phyloP scores from a whole-genome alignment of 1,139 yeast species.

The Candida sp. region DNA sequence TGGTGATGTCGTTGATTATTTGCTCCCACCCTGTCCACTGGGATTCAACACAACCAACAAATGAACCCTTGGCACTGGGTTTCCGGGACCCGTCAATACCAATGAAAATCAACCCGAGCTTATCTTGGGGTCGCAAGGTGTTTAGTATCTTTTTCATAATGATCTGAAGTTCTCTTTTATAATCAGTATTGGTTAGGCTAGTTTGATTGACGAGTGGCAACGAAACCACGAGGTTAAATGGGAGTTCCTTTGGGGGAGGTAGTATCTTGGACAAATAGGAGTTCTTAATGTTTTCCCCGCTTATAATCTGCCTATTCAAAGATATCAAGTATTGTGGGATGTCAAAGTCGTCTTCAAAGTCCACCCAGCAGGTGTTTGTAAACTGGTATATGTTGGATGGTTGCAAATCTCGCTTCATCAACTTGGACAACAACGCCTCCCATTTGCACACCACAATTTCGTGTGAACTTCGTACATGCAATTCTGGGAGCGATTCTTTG shows the following conservation, averaged over 20 bases:
- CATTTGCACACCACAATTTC: slow-evolving; percentile 47
- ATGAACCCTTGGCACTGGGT: slow-evolving; percentile 47
- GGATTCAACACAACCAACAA: slow-evolving; percentile 56
- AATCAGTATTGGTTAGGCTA: slow-evolving; percentile 34
- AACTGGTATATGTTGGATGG: slow-evolving; percentile 46
- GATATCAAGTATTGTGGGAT: slow-evolving; percentile 45
- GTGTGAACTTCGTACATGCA: slow-evolving; percentile 38
- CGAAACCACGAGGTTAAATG: slow-evolving; percentile 52
- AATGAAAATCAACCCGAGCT: slow-evolving; percentile 56
- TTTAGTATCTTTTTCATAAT: slow-evolving; percentile 30
- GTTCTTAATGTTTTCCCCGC: slow-evolving; percentile 38
- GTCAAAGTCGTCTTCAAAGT: slow-evolving; percentile 25
- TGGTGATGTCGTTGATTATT: slow-evolving; percentile 43
- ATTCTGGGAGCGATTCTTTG: slow-evolving; percentile 48
- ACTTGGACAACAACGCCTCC: slow-evolving; percentile 30
- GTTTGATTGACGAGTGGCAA: slow-evolving; percentile 44
- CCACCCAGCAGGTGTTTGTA: slow-evolving; percentile 56
- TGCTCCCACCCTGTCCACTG: slow-evolving; percentile 64
- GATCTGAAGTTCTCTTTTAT: slow-evolving; percentile 27
- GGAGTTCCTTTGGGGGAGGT: slow-evolving; percentile 43
- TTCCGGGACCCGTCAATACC: slow-evolving; percentile 49
- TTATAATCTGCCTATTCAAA: slow-evolving; percentile 36
- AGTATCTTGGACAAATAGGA: slow-evolving; percentile 36
- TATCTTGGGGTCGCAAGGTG: slow-evolving; percentile 46
- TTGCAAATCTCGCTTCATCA: slow-evolving; percentile 16